Conservation (phyloP, 495 filamentous ascomycete genomes). For the Penicillium nucicola region DNA sequence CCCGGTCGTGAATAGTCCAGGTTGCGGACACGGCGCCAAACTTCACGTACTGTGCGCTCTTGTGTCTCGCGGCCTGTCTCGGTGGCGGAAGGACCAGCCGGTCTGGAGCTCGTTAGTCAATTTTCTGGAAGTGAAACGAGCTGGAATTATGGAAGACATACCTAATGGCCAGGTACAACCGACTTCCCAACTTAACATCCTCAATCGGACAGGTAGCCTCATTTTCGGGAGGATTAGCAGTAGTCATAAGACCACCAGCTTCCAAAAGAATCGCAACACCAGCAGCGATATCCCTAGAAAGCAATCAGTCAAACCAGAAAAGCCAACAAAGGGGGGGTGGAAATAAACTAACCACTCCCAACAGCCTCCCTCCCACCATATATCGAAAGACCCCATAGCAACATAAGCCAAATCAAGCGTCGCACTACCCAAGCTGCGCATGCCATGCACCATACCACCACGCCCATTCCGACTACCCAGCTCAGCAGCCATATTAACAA, state of each 20-base stretch:
- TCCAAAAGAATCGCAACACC: constrained; percentile 55
- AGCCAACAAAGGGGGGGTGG: not conserved
- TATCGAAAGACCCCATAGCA: constrained; percentile 56
- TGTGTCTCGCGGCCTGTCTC: constrained; percentile 62
- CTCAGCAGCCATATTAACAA: constrained; percentile 67
- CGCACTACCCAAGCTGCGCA: constrained; percentile 59
- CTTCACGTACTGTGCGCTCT: constrained; percentile 63
- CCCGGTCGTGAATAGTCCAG: constrained; percentile 61
- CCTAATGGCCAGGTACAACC: constrained; percentile 64
- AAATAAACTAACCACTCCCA: constrained; percentile 49
- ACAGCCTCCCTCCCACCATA: constrained; percentile 59
- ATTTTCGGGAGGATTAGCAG: constrained; percentile 61
- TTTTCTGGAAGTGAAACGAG: not conserved
- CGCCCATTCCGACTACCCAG: constrained; percentile 54
- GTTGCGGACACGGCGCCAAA: constrained; percentile 60
- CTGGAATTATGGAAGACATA: constrained; percentile 17
- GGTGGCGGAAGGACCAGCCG: constrained; percentile 54
- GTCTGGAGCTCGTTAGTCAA: constrained; percentile 32
- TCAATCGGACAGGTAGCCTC: constrained; percentile 51
- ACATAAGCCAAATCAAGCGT: constrained; percentile 55
- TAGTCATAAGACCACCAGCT: constrained; percentile 62
- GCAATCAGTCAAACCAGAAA: constrained; percentile 2
- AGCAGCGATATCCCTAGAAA: constrained; percentile 51
- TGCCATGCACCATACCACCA: constrained; percentile 60
- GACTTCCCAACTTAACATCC: constrained; percentile 55